Evolutionary conservation across 257 asterid species (phyloP).

Genomic region (Solanum appendiculatum): DNA sequence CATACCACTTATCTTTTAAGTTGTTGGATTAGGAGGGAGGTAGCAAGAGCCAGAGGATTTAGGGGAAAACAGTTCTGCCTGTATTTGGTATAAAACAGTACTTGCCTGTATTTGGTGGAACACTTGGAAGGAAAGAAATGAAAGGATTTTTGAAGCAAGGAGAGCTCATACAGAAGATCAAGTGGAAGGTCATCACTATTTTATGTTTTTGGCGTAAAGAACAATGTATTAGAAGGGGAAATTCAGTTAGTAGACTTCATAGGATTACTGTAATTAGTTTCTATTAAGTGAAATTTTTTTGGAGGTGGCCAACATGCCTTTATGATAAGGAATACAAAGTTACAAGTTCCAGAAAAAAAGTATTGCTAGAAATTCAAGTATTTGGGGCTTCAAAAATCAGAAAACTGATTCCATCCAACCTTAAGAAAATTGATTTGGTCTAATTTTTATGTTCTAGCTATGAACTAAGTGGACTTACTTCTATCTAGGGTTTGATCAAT

Average conservation of each 20-base stretch:
- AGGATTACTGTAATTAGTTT: not conserved
- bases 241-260: not conserved
- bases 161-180: not conserved
- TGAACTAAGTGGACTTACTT: not conserved
- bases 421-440: not conserved
- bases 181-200: not conserved
- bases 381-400: not conserved
- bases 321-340: not conserved
- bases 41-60: not conserved
- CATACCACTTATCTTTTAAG: not conserved
- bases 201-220: not conserved
- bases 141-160: not conserved
- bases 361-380: not conserved
- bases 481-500: not conserved
- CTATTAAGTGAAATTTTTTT: not conserved
- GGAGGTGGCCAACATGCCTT: not conserved
- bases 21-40: not conserved
- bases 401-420: not conserved
- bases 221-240: not conserved
- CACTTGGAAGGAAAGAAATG: not conserved
- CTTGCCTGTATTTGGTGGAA: not conserved
- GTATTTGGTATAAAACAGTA: not conserved
- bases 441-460: not conserved
- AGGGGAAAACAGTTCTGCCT: not conserved
- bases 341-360: not conserved